These are phyloP conservation scores for Xylaria sp. DNA, from an alignment of 2,329 filamentous ascomycete species.

Conservation along the genomic window DNA sequence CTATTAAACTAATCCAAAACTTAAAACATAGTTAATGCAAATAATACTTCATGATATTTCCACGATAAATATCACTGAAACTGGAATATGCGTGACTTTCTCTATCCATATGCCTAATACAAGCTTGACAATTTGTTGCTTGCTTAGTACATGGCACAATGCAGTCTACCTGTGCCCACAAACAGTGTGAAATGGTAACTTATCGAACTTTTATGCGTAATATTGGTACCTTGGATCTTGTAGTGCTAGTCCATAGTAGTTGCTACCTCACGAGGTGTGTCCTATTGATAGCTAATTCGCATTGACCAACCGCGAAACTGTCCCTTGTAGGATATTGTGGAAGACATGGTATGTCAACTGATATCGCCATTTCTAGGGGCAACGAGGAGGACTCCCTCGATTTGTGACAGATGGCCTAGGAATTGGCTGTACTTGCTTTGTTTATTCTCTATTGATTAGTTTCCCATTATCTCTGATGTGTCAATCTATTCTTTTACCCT, in stretches of 20 bases:
- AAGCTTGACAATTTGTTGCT: neutral
- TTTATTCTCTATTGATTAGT: neutral
- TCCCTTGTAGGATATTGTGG: no score
- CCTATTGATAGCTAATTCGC: no score
- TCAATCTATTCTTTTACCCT: neutral
- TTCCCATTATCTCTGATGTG: neutral
- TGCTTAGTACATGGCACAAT: no score
- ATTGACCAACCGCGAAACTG: no score
- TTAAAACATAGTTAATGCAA: neutral
- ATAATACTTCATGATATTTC: neutral
- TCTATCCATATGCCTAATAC: neutral
- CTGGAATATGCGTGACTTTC: neutral
- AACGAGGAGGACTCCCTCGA: no score
- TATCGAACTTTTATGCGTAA: no score
- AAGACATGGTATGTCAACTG: neutral
- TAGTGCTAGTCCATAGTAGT: no score
- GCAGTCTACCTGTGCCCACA: neutral
- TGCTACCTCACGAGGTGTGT: no score
- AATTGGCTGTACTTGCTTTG: neutral
- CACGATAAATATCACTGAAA: neutral
- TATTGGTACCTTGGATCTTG: no score
- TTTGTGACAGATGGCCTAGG: no score
- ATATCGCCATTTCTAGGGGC: no score
- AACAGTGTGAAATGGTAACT: no score
- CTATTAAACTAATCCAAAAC: conserved; percentile 24